phyloP scores from a whole-genome alignment of 192 early-diverging fungal genomes.

The Backusella circina region DNA sequence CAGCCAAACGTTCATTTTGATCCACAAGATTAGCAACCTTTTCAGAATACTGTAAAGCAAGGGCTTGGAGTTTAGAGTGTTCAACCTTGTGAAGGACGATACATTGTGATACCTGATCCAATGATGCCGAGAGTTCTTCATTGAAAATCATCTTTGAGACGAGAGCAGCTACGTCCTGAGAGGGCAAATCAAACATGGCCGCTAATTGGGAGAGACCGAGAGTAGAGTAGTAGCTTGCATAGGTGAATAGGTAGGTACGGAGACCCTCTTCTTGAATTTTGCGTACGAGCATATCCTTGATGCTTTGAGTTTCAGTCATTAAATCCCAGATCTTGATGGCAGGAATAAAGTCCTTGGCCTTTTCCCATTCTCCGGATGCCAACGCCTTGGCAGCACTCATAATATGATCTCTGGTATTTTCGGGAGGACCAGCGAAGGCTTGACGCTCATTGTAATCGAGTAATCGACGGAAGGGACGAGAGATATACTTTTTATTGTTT shows the following conservation, averaged over 20 bases:
- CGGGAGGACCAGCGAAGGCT: slow-evolving; percentile 93
- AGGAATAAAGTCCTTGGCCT: slow-evolving; percentile 73
- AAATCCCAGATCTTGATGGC: slow-evolving; percentile 97
- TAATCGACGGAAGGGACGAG: slow-evolving; percentile 87
- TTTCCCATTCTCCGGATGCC: slow-evolving; percentile 92
- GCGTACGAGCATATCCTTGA: slow-evolving; percentile 83
- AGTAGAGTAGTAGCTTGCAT: slow-evolving; percentile 85
- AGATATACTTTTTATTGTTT: slow-evolving; percentile 70
- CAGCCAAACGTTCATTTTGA: slow-evolving; percentile 78
- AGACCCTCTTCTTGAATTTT: slow-evolving; percentile 96
- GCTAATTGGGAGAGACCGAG: slow-evolving; percentile 77
- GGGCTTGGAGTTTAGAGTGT: slow-evolving; percentile 72
- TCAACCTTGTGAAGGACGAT: slow-evolving; percentile 79
- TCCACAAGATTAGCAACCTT: slow-evolving; percentile 85
- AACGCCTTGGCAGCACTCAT: slow-evolving; percentile 94
- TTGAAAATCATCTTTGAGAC: slow-evolving; percentile 92
- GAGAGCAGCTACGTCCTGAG: slow-evolving; percentile 60
- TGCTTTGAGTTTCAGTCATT: slow-evolving; percentile 69
- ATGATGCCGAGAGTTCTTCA: slow-evolving; percentile 83
- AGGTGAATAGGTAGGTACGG: slow-evolving; percentile 93
- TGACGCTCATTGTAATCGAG: slow-evolving; percentile 95
- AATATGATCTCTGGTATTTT: slow-evolving; percentile 98
- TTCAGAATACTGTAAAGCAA: slow-evolving; percentile 82
- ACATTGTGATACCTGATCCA: slow-evolving; percentile 78
- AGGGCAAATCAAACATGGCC: slow-evolving; percentile 84